Evolutionary conservation across 73 alveolate species (phyloP).

Genomic region (Paramecium octaurelia): DNA sequence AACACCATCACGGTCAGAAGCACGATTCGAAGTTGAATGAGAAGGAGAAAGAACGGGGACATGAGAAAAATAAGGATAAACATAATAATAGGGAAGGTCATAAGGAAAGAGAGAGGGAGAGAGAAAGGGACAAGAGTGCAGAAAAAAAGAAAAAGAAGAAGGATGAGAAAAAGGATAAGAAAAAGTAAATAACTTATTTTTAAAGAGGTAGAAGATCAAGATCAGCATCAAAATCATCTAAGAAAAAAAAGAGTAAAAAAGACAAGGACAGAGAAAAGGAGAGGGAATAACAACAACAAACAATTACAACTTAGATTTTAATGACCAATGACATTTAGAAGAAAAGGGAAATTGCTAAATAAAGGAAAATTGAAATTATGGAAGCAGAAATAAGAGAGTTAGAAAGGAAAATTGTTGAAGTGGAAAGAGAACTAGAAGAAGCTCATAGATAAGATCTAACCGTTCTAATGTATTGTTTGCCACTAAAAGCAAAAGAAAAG

Average conservation of each 20-base stretch:
- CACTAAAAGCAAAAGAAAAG: slow-evolving; percentile 86
- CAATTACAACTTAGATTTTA: neutral
- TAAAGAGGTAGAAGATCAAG: neutral
- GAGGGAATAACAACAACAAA: neutral
- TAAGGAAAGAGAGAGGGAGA: neutral
- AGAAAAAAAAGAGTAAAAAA: neutral
- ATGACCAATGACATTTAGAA: neutral
- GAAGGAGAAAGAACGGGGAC: neutral
- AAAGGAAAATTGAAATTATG: slow-evolving; percentile 34
- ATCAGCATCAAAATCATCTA: neutral
- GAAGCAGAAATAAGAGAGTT: slow-evolving; percentile 43
- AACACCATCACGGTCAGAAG: neutral
- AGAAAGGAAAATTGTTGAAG: slow-evolving; percentile 59
- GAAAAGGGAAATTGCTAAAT: slow-evolving; percentile 20
- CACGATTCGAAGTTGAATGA: neutral
- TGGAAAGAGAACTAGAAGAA: slow-evolving; percentile 82
- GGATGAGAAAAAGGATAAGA: neutral
- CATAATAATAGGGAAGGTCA: neutral
- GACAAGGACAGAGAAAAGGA: slow-evolving; percentile 1
- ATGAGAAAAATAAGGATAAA: neutral
- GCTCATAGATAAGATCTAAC: slow-evolving; percentile 96
- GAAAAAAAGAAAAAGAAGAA: neutral
- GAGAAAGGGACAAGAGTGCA: neutral
- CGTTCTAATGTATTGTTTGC: slow-evolving; percentile 84
- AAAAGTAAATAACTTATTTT: neutral